Percentiles rank a stretch among this genome's conserved stretches.
These are phyloP conservation scores for Thielaviopsis cerberus DNA, from an alignment of 2,329 filamentous ascomycete genomes.

Conservation along the genomic window DNA sequence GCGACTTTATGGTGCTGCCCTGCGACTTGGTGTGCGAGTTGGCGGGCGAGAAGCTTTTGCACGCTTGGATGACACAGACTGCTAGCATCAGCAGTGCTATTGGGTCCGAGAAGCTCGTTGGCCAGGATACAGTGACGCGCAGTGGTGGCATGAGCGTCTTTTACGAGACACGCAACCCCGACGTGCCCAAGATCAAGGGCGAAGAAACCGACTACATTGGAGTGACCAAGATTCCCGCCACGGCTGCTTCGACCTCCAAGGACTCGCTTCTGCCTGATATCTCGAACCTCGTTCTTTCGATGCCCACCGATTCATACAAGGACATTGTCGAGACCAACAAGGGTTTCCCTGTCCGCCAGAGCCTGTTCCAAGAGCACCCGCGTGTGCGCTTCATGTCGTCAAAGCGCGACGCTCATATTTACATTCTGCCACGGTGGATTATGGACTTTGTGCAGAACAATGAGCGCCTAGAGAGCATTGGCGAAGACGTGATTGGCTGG, in stretches of 20 bases:
- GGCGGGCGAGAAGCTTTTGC: conserved; percentile 61
- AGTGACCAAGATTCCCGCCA: conserved; percentile 45
- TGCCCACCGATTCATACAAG: conserved; percentile 75
- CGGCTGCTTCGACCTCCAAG: conserved; percentile 36
- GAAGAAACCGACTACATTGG: conserved; percentile 89
- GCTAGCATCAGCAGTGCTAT: conserved; percentile 47
- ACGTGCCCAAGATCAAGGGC: conserved; percentile 53
- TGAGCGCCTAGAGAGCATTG: conserved; percentile 67
- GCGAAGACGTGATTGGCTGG: conserved; percentile 82
- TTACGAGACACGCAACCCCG: conserved; percentile 60
- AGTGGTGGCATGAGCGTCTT: conserved; percentile 76
- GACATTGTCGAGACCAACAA: conserved; percentile 63
- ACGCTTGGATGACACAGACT: conserved; percentile 81
- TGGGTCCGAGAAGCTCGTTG: conserved; percentile 26
- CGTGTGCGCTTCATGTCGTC: conserved; percentile 64
- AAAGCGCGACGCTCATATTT: conserved; percentile 81
- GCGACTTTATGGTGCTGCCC: conserved; percentile 77
- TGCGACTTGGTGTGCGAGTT: conserved; percentile 89
- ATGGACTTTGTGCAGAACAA: conserved; percentile 67
- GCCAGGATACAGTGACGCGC: conserved; percentile 20
- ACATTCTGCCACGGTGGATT: conserved; percentile 84
- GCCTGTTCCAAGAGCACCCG: conserved; percentile 55
- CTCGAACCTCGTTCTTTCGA: conserved; percentile 66
- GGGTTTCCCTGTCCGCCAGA: conserved; percentile 54
- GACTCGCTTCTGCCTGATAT: conserved; percentile 49